Evolutionary conservation across 1,284 basidiomycete species (phyloP), one percentile per base, ranked within the genome.

Genomic region (Rhodotorula glutinis): DNA sequence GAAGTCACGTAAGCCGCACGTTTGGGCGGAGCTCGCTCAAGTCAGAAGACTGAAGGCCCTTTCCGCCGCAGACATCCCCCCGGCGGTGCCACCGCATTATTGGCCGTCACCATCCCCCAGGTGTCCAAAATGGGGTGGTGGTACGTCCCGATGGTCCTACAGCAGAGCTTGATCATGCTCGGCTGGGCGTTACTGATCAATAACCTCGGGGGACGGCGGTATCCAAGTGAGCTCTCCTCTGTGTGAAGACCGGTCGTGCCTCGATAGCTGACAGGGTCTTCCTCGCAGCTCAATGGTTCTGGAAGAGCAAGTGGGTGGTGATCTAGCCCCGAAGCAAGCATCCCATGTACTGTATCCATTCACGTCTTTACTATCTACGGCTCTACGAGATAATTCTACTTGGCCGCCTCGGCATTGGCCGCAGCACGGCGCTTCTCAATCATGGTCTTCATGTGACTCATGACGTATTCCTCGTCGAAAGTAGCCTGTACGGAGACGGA

Each of bases 131-230:
- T 69, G 51, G 54, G 62, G 17, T 67, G 66, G 66, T 67, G 38
- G 46, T 62, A 65, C 29, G 33, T 76, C 8, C 73, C 72, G 4
- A 65, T 60, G 21, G 53, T 72, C n/a, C 49, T 66, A 19, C 59
- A 56, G 14, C 40, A 58, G 25, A 57, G 57, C 10, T 59, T 65
- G 19, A 72, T 77, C 52, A 71, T 76, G 40, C 68, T 77, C 11
- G 76, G 65, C 0, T 77, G 75, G 75, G 75, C 74, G 8, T 23
- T 77, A 30, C 21, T 77, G n/a, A 59, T 76, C 67, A 77, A 77
- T 62, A 75, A 77, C 60, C 9, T 70, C 10, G 67, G 67, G 2
- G 63, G 65, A 56, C n/a, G 70, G 47, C 14, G 53, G 17, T 69
- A 69, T 38, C 70, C 70, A 2, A 66, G 66, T 65, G 23, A 54